Evolutionary conservation across 2,329 filamentous ascomycete genomes (phyloP).

Genomic region (Magnaporthiopsis rhizophila): DNA sequence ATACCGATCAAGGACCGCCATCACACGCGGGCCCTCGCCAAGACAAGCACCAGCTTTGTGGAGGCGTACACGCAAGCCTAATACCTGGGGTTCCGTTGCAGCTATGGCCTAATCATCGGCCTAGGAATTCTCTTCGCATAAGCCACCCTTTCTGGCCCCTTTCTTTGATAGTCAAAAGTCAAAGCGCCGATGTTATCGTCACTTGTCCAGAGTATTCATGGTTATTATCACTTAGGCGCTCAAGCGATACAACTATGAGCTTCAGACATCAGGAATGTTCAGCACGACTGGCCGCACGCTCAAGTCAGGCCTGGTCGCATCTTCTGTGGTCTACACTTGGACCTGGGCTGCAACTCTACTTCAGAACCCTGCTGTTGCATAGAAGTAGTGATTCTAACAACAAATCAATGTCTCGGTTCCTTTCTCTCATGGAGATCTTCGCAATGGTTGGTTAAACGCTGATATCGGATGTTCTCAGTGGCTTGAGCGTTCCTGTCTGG

Average conservation of each 20-base stretch:
- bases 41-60: no score
- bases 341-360: slow-evolving; percentile 83
- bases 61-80: neutral
- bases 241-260: slow-evolving; percentile 43
- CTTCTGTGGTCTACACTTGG: slow-evolving; percentile 85
- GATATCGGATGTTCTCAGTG: neutral
- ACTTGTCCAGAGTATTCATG: neutral
- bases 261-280: slow-evolving; percentile 90
- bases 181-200: neutral
- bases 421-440: no score
- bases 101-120: slow-evolving; percentile 72
- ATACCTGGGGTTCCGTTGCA: slow-evolving; percentile 34
- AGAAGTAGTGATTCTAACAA: slow-evolving; percentile 27
- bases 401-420: neutral
- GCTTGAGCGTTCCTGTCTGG: neutral
- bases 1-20: neutral
- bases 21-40: neutral
- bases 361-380: slow-evolving; percentile 74
- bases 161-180: neutral
- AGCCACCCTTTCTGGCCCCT: slow-evolving; percentile 26
- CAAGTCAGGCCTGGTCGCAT: slow-evolving; percentile 80
- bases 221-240: neutral
- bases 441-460: neutral
- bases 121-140: slow-evolving; percentile 57
- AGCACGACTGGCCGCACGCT: slow-evolving; percentile 80